Conservation (phyloP, 768 basidiomycete species). For the Royoungia palumana region DNA sequence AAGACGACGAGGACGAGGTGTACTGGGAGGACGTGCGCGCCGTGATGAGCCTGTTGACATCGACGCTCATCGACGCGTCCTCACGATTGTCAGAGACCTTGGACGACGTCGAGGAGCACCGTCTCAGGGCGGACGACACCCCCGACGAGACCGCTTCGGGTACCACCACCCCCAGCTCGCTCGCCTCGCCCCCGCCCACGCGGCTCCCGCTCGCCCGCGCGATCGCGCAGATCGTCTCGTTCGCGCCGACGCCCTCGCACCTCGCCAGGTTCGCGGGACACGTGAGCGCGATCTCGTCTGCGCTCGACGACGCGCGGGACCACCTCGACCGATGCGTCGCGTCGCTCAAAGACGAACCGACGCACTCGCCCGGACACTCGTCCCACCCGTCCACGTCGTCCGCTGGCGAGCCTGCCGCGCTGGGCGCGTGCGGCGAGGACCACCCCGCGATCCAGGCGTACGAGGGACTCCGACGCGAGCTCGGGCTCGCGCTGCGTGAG, state of each 20-base stretch:
- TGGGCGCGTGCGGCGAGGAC: constrained; percentile 19
- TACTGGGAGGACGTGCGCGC: constrained; percentile 87
- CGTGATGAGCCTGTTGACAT: constrained; percentile 67
- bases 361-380: constrained; percentile 16
- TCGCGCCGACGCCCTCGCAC: constrained; percentile 73
- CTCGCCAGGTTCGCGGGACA: constrained; percentile 70
- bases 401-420: constrained; percentile 4
- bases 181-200: constrained; percentile 15
- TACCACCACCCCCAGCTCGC: constrained; percentile 13
- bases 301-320: constrained; percentile 68
- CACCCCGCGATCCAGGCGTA: constrained; percentile 64
- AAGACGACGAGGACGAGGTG: constrained; percentile 64
- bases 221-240: constrained; percentile 37
- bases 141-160: constrained; percentile 27
- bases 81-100: constrained; percentile 60
- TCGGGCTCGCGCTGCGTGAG: constrained; percentile 75
- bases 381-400: constrained; percentile 21
- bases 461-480: constrained; percentile 69
- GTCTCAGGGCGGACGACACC: constrained; percentile 46
- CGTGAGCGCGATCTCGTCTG: constrained; percentile 63
- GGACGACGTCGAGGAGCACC: constrained; percentile 54
- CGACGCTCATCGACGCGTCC: constrained; percentile 62
- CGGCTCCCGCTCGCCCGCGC: constrained; percentile 14
- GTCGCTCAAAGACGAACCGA: constrained; percentile 45
- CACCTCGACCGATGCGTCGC: constrained; percentile 62